phyloP scores from a whole-genome alignment of 352 stramenopile species.

The Pythium sukuiense region DNA sequence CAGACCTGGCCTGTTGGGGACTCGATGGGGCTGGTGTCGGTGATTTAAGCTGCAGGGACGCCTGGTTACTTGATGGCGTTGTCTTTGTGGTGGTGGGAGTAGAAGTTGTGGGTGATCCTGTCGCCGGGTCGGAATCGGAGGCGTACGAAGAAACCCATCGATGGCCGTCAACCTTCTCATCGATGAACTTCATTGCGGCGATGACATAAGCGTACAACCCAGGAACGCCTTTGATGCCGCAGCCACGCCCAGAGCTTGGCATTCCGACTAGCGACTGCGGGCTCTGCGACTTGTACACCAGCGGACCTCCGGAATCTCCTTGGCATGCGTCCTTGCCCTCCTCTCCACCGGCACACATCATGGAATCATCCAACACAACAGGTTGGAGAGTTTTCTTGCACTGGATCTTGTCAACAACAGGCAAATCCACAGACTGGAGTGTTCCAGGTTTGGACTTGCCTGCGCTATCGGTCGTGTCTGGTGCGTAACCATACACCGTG shows the following conservation, averaged over 20 bases:
- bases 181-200: conserved; percentile 32
- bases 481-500: conserved; percentile 28
- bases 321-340: conserved; percentile 38
- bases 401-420: conserved; percentile 25
- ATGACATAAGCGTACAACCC: conserved; percentile 38
- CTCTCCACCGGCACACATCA: conserved; percentile 44
- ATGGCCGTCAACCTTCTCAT: conserved; percentile 27
- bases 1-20: neutral
- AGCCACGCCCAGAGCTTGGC: conserved; percentile 39
- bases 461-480: neutral
- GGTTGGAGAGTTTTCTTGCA: conserved; percentile 25
- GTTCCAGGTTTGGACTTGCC: neutral
- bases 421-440: conserved; percentile 28
- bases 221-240: conserved; percentile 31
- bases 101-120: neutral
- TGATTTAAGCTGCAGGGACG: neutral
- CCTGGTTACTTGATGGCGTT: neutral
- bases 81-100: neutral
- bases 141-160: conserved; percentile 23
- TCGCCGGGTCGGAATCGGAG: neutral
- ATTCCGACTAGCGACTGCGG: conserved; percentile 28
- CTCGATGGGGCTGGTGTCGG: neutral
- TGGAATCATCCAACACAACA: conserved; percentile 17
- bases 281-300: conserved; percentile 22
- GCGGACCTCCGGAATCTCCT: conserved; percentile 41